Conservation (phyloP, 441 rosid genomes). For the Sinapis alba region DNA sequence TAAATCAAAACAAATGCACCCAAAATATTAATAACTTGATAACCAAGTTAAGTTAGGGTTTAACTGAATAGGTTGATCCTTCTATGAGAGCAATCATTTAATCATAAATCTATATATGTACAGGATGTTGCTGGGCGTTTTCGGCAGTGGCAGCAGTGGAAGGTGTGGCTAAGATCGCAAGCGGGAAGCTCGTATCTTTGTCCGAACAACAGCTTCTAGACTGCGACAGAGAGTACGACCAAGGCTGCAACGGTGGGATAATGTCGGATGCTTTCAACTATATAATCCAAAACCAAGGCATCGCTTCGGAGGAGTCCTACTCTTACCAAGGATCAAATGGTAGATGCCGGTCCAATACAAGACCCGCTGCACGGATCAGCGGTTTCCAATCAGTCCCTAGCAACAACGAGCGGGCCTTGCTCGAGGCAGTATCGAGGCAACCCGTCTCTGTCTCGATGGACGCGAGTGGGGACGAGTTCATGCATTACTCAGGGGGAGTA, state of each 20-base stretch:
- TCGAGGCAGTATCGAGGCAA: conserved; percentile 38
- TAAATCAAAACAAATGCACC: not conserved
- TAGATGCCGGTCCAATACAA: conserved; percentile 31
- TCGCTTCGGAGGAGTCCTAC: conserved; percentile 44
- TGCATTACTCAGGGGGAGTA: conserved; percentile 36
- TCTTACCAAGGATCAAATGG: conserved; percentile 42
- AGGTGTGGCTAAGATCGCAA: conserved; percentile 32
- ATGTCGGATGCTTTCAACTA: conserved; percentile 47
- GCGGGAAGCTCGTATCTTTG: conserved; percentile 31
- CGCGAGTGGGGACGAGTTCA: conserved; percentile 19
- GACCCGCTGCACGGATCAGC: conserved; percentile 23
- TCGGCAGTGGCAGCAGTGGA: conserved; percentile 54
- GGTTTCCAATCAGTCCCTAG: conserved; percentile 35
- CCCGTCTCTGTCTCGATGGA: conserved; percentile 41
- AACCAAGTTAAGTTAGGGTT: conserved; percentile 10
- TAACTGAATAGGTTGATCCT: not conserved
- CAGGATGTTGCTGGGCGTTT: conserved; percentile 59
- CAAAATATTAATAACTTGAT: conserved; percentile 1
- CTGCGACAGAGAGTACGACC: conserved; percentile 36
- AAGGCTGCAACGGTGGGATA: conserved; percentile 46
- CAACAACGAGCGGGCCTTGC: conserved; percentile 42
- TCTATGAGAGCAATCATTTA: not conserved
- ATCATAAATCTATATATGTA: not conserved
- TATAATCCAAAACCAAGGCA: conserved; percentile 42
- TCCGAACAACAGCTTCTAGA: conserved; percentile 45